Conservation (phyloP, 2,329 filamentous ascomycete species). For the Pseudonectria foliicola region DNA sequence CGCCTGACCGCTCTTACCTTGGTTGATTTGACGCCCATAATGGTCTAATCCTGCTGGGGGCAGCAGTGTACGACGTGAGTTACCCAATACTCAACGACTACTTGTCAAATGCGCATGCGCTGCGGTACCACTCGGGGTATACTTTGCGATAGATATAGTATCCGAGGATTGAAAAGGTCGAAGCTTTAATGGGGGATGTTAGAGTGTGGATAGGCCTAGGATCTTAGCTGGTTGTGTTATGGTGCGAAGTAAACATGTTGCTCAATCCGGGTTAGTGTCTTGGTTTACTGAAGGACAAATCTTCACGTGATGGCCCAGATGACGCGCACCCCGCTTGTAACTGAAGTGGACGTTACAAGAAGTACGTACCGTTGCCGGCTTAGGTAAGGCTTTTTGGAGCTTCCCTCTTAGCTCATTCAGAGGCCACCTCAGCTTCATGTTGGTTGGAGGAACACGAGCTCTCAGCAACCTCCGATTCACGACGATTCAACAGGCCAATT, state of each 20-base stretch:
- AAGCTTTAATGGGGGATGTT: not conserved
- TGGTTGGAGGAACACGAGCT: not conserved
- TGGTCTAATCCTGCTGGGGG: too few relatives aligned
- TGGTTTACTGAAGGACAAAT: not conserved
- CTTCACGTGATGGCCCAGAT: constrained; percentile 11
- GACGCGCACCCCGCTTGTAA: not conserved
- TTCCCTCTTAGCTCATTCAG: constrained; percentile 11
- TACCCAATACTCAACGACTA: too few relatives aligned
- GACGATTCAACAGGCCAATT: constrained; percentile 16
- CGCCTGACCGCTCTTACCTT: constrained; percentile 17
- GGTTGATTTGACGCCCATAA: constrained; percentile 19
- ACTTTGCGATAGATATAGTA: too few relatives aligned
- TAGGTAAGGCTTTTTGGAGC: constrained; percentile 15
- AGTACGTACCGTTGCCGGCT: constrained; percentile 3
- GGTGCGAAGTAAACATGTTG: constrained; percentile 25
- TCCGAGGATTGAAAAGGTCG: not conserved
- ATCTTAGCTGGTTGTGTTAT: constrained; percentile 18
- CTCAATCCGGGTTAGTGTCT: constrained; percentile 18
- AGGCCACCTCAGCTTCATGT: constrained; percentile 31
- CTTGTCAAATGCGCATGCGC: too few relatives aligned
- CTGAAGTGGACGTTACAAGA: too few relatives aligned
- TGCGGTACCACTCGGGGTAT: too few relatives aligned
- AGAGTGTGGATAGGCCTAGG: not conserved
- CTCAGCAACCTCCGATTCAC: constrained; percentile 2
- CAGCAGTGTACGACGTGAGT: too few relatives aligned